Percentiles rank a stretch among this genome's conserved stretches.
Conservation (phyloP, 257 asterid species). For the Striga asiatica region DNA sequence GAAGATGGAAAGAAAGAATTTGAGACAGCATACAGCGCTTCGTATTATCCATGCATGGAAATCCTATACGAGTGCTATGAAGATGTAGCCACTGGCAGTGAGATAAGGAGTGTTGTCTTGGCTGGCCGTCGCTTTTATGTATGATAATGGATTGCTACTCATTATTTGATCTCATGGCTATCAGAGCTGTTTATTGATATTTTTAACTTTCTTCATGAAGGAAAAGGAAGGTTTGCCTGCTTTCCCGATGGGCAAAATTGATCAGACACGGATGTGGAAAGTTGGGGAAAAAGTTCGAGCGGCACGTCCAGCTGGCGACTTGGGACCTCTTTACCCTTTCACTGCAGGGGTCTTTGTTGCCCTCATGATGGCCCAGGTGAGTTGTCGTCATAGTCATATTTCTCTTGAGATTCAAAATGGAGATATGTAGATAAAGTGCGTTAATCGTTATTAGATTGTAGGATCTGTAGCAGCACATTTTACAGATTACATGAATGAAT, state of each 20-base stretch:
- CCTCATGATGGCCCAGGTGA: conserved; percentile 83
- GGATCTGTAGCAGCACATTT: too few species aligned
- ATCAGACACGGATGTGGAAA: conserved; percentile 87
- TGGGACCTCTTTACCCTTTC: conserved; percentile 84
- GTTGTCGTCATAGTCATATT: conserved; percentile 13
- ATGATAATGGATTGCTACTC: conserved; percentile 19
- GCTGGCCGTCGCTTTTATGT: conserved; percentile 96
- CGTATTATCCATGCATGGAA: conserved; percentile 96
- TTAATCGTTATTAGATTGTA: too few species aligned
- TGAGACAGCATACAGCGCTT: conserved; percentile 81
- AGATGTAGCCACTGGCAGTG: conserved; percentile 91
- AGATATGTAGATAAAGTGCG: too few species aligned
- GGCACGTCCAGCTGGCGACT: conserved; percentile 60
- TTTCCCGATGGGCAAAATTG: conserved; percentile 95
- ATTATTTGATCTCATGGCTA: not conserved
- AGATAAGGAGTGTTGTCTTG: conserved; percentile 88
- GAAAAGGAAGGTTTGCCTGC: conserved; percentile 87
- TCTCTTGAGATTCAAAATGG: too few species aligned
- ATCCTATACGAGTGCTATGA: conserved; percentile 91
- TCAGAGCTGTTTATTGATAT: not conserved
- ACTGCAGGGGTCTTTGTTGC: conserved; percentile 95
- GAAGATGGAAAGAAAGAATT: conserved; percentile 78
- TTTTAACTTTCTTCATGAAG: conserved; percentile 28
- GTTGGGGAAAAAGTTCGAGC: conserved; percentile 82
- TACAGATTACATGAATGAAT: too few species aligned